Base-by-base conservation (phyloP, 805 yeast species). In the Candida glaebosa region DNA sequence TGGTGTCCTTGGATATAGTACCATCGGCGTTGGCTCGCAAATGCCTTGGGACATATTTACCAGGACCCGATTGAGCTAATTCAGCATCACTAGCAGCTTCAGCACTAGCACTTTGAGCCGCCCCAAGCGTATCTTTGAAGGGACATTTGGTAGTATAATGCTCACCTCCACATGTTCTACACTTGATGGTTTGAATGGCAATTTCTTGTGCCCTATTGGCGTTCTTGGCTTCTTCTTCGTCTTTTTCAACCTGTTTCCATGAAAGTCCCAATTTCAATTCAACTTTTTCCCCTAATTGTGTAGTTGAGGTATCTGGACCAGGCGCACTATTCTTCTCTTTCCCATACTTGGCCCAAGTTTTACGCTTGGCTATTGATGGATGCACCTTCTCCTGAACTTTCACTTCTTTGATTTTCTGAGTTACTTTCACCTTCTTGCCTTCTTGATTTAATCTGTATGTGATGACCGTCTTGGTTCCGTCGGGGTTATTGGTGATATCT, bases 141-240 rank as follows among this genome's bases (percentile, higher is more conserved):
- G 99, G 99, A 85, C 99, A 93, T 71, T 84, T 83, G 63, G 88
- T 71, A 32, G 97, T 86, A 78, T 82, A 87, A 75, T 93, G 99
- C 52, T 81, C 84, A 60, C 96, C 96, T 46, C 85, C 86, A 84
- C 99, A 93, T 41, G 77, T 71, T 78, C 97, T 87, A 79, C 99
- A 93, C 54, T 67, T 70, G 50, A 81, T 65, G 47, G 77, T 61
- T 53, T 69, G 73, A 49, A 70, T 53, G 22, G 65, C 58, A 42
- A 61, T 60, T 50, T 58, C 50, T 47, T 58, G 59, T 49, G 69
- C 61, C 65, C 65, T 50, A 61, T 67, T 59, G 65, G 69, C 71
- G 60, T 74, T 61, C 68, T 67, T 56, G 64, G 67, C 58, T 64
- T 73, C 78, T 61, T 82, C 84, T 60, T 79, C 84, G 59, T 81